Conservation (phyloP, 2,329 filamentous ascomycete species). For the Paracamarosporium sp. region DNA sequence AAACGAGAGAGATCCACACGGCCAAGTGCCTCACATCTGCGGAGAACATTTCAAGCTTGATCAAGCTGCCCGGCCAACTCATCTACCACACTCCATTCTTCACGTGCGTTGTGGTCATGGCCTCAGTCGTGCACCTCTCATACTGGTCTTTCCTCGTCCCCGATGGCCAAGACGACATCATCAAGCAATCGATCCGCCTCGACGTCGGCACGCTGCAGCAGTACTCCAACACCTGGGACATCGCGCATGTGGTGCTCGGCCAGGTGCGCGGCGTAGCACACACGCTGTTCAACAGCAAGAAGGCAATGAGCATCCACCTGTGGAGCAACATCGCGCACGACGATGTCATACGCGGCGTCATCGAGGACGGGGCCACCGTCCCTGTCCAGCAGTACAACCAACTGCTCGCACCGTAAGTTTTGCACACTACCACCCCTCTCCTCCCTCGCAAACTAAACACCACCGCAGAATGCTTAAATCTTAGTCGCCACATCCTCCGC, state of each 20-base stretch:
- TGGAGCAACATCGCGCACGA: slow-evolving; percentile 45
- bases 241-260: slow-evolving; percentile 71
- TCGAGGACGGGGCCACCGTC: slow-evolving; percentile 39
- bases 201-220: slow-evolving; percentile 77
- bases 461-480: slow-evolving; percentile 6
- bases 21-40: slow-evolving; percentile 82
- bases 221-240: slow-evolving; percentile 73
- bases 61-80: slow-evolving; percentile 75
- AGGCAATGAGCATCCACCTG: slow-evolving; percentile 48
- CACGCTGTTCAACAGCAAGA: slow-evolving; percentile 64
- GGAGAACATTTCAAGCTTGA: slow-evolving; percentile 75
- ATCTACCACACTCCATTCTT: slow-evolving; percentile 67
- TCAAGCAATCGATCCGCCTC: slow-evolving; percentile 77
- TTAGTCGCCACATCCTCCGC: too few species aligned
- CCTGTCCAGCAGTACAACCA: slow-evolving; percentile 44
- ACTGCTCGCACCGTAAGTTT: slow-evolving; percentile 44
- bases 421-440: background rate
- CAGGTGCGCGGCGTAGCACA: slow-evolving; percentile 82
- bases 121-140: slow-evolving; percentile 58
- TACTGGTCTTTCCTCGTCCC: slow-evolving; percentile 69
- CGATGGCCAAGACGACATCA: slow-evolving; percentile 66
- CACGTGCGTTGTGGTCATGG: slow-evolving; percentile 50
- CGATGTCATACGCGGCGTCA: slow-evolving; percentile 42
- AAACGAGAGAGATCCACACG: slow-evolving; percentile 69
- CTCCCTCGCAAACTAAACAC: background rate